phyloP scores from a whole-genome alignment of 2,329 filamentous ascomycete genomes.

The Pyricularia sp. region DNA sequence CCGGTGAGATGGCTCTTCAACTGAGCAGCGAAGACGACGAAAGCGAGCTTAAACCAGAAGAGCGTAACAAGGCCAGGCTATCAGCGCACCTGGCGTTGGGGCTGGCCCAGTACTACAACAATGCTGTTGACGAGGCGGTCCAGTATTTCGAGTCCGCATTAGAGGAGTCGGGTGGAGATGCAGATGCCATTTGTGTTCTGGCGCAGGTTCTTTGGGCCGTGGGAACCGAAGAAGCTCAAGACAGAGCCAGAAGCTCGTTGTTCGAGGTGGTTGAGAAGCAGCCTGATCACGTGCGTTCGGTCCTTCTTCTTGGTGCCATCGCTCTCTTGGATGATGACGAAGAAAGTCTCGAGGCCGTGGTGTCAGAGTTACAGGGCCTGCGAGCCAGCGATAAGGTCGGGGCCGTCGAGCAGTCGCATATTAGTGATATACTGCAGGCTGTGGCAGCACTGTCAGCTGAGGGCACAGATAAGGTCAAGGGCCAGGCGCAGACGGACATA shows the following conservation, averaged over 20 bases:
- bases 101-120: constrained; percentile 62
- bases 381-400: constrained; percentile 53
- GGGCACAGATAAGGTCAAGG: constrained; percentile 33
- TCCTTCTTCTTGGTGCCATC: constrained; percentile 72
- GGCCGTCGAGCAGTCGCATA: constrained; percentile 49
- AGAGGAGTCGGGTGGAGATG: constrained; percentile 59
- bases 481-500: constrained; percentile 59
- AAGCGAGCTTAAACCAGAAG: constrained; percentile 49
- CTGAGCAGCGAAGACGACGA: constrained; percentile 61
- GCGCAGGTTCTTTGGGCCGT: constrained; percentile 91
- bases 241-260: constrained; percentile 64
- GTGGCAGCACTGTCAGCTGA: constrained; percentile 45
- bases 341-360: constrained; percentile 69
- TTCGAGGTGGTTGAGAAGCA: constrained; percentile 66
- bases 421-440: constrained; percentile 63
- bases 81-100: constrained; percentile 80
- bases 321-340: constrained; percentile 68
- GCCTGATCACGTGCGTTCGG: constrained; percentile 63
- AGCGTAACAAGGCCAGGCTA: constrained; percentile 58
- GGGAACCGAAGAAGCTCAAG: constrained; percentile 58
- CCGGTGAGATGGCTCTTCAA: constrained; percentile 67
- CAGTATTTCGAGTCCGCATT: constrained; percentile 70
- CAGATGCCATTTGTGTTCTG: constrained; percentile 76
- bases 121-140: constrained; percentile 55
- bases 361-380: constrained; percentile 60